phyloP scores from a whole-genome alignment of 164 flowering plant species.

The Platanus orientalis region DNA sequence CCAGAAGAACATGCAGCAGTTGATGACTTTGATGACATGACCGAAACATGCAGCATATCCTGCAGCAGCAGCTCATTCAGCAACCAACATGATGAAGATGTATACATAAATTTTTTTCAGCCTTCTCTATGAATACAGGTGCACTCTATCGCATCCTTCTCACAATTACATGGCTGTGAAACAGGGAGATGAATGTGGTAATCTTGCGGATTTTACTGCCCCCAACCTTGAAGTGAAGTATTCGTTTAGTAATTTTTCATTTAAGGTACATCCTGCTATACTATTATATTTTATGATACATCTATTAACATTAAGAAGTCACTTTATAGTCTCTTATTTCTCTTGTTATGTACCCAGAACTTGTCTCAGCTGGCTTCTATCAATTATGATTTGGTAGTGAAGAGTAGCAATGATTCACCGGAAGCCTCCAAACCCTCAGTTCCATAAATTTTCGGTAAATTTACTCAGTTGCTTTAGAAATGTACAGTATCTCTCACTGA shows the following conservation, averaged over 20 bases:
- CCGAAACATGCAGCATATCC: slow-evolving; percentile 56
- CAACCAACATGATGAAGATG: slow-evolving; percentile 75
- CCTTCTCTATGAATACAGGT: not conserved
- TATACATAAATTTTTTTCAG: slow-evolving; percentile 18
- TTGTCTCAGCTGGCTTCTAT: slow-evolving; percentile 96
- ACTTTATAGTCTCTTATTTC: not conserved
- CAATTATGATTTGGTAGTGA: slow-evolving; percentile 75
- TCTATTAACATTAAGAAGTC: not conserved
- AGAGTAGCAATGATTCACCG: slow-evolving; percentile 47
- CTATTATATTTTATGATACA: not conserved
- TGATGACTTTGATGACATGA: slow-evolving; percentile 72
- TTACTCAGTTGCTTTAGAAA: not conserved
- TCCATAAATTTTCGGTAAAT: slow-evolving; percentile 22
- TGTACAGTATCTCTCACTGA: not conserved
- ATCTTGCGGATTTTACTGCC: slow-evolving; percentile 63
- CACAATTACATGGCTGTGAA: slow-evolving; percentile 11
- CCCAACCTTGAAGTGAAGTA: slow-evolving; percentile 60
- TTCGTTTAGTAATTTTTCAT: slow-evolving; percentile 96
- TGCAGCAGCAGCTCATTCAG: slow-evolving; percentile 72
- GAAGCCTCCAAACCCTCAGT: slow-evolving; percentile 37
- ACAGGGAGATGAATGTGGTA: slow-evolving; percentile 89
- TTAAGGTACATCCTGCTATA: slow-evolving; percentile 58
- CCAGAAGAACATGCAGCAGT: slow-evolving; percentile 53
- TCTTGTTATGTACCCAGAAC: slow-evolving; percentile 51
- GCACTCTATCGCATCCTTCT: not conserved